Evolutionary conservation across 2,329 filamentous ascomycete species (phyloP), one percentile per base, ranked within the genome.

Genomic region (Fusarium sp.): DNA sequence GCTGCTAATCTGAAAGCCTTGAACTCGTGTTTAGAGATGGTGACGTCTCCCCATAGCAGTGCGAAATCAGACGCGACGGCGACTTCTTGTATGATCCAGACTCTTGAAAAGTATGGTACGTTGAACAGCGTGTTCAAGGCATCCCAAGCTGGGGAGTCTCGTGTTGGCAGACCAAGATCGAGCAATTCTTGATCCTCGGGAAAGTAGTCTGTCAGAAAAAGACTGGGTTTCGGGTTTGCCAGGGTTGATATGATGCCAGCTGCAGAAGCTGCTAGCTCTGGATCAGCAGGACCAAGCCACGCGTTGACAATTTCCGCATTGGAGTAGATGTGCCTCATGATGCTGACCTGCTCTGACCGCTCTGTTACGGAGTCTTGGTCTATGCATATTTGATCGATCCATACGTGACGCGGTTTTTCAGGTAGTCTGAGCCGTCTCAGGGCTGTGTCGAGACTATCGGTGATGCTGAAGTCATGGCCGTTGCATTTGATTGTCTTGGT

Each of bases 301-400:
- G 22, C 31, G 1, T 57, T 57, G 3, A 57, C 54, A 1, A 49
- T 4, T 9, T 25, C 22, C 0, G 54, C 54, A 18, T 38, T 29
- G 4, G 42, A 49, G 25, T 57, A 57, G 1, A 49, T 49, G 11
- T 57, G 17, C 8, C 25, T 29, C 54, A 57, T 57, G 20, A 38
- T 57, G 18, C 22, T 49, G 22, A 57, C 41, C 5, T 57, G 54
- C 7, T 49, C 54, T 1, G 54, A 57, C 6, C 54, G 5, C 18
- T 49, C 54, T 3, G 10, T 0, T 3, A 18, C 3, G 7, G 18
- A 49, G 2, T 11, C 15, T 10, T 57, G 54, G 2, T 57, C 4
- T 3, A 49, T 57, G 18, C 54, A 57, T 13, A 57, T 57, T 8
- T 49, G 54, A 36, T 49, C 22, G 17, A 57, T 49, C 42, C 54